phyloP scores from a whole-genome alignment of 2,329 filamentous ascomycete species.

The Rugonectria rugulosa region DNA sequence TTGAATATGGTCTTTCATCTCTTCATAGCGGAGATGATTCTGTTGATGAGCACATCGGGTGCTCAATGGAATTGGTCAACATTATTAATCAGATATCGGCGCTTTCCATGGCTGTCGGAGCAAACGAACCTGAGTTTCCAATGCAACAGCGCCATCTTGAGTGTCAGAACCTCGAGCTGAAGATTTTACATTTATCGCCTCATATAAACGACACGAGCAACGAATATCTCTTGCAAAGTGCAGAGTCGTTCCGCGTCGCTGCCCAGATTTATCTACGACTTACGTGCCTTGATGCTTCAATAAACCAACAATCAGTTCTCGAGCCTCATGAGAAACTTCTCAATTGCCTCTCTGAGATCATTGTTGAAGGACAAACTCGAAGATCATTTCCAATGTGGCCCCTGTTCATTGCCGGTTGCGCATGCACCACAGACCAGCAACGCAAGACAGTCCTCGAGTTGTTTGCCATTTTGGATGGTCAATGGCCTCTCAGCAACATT shows the following conservation, averaged over 20 bases:
- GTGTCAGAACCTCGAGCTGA: slow-evolving; percentile 25
- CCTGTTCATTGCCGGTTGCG: slow-evolving; percentile 34
- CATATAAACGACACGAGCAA: slow-evolving; percentile 7
- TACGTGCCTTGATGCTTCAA: slow-evolving; percentile 30
- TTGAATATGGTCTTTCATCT: slow-evolving; percentile 16
- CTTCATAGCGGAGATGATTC: slow-evolving; percentile 17
- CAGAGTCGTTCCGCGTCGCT: slow-evolving; percentile 32
- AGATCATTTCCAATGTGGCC: slow-evolving; percentile 38
- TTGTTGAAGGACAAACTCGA: slow-evolving; percentile 29
- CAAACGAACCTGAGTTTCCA: background rate
- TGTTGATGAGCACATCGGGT: slow-evolving; percentile 35
- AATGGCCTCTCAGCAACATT: slow-evolving; percentile 37
- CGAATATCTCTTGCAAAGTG: slow-evolving; percentile 29
- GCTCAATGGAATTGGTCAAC: slow-evolving; percentile 37
- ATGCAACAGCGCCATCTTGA: slow-evolving; percentile 17
- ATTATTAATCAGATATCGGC: slow-evolving; percentile 35
- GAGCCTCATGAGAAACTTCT: slow-evolving; percentile 25
- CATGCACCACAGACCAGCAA: slow-evolving; percentile 32
- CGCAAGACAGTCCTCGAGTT: slow-evolving; percentile 31
- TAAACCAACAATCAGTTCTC: slow-evolving; percentile 25
- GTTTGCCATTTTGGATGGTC: slow-evolving; percentile 29
- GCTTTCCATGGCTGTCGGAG: slow-evolving; percentile 9
- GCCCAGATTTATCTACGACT: slow-evolving; percentile 34
- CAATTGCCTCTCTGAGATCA: slow-evolving; percentile 27
- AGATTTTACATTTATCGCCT: slow-evolving; percentile 4